Evolutionary conservation across 2,329 filamentous ascomycete genomes (phyloP), one percentile per base, ranked within the genome.

Genomic region (Reticulascus tulasneorum): DNA sequence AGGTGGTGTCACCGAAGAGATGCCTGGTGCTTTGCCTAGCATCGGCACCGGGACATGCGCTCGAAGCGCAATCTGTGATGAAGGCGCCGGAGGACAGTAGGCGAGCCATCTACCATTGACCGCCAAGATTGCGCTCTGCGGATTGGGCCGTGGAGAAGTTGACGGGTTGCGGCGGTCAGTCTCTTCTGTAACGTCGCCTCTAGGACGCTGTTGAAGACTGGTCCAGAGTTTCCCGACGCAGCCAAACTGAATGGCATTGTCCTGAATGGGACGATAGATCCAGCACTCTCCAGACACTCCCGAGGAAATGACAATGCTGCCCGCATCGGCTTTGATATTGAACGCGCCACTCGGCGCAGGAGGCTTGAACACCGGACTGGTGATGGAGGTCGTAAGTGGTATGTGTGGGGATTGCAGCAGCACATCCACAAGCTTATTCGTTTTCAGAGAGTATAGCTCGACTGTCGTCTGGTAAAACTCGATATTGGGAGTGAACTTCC

Each of bases 151-250:
- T 27, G 59, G 53, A 21, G 64, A 57, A 29, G 59, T 43, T 9
- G 41, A 42, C 16, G 53, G 56, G 18, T 62, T 55, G 23, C 57
- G 58, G 38, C 63, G 61, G 41, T 71, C 69, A 12, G 56, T 48
- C 42, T 78, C 74, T 39, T 71, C 65, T 1, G 62, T 48, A 18
- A 64, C 55, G 20, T 75, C 69, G 17, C 65, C 65, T 40, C 70
- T 69, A 13, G 66, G 60, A 20, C 66, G 64, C 46, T 79, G 75
- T 53, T 93, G 86, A 19, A 95, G 68, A 28, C 81, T 82, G 1
- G 93, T 96, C 93, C 93, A 98, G 13, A 94, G 66, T 63, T 98
- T 98, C 15, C 84, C 90, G 37, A 93, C 70, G 51, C 89, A 96
- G 23, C 62, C 67, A 56, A 74, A 82, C 12, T 59, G 54, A 28